phyloP scores from a whole-genome alignment of 2,329 filamentous ascomycete species.

The Fusarium sp. region DNA sequence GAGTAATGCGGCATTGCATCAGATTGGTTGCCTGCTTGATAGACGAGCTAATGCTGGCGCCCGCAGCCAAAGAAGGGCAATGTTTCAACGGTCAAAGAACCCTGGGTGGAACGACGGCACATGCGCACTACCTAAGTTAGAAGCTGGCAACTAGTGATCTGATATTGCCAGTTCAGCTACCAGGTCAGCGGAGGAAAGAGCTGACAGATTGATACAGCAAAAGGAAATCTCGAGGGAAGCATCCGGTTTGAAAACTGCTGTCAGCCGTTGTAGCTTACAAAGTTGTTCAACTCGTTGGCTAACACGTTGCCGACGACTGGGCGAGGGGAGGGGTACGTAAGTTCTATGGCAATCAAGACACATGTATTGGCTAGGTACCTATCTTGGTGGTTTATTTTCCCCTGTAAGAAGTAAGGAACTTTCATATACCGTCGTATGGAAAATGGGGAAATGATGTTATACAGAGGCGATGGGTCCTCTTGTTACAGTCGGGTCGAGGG shows the following conservation, averaged over 20 bases:
- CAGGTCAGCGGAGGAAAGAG: neutral
- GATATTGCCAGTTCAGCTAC: neutral
- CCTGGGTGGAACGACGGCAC: slow-evolving; percentile 4
- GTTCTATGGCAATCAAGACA: slow-evolving; percentile 7
- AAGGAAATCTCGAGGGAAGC: neutral
- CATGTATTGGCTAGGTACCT: neutral
- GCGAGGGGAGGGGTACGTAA: slow-evolving; percentile 18
- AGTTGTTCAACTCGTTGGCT: slow-evolving; percentile 18
- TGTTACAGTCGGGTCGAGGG: neutral
- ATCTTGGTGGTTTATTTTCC: neutral
- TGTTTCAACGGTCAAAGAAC: slow-evolving; percentile 15
- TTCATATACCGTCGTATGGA: neutral
- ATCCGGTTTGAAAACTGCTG: slow-evolving; percentile 28
- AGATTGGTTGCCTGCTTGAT: slow-evolving; percentile 24
- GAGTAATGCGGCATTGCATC: slow-evolving; percentile 15
- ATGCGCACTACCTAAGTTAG: neutral
- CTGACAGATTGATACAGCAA: neutral
- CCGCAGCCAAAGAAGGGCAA: slow-evolving; percentile 21
- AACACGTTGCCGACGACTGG: slow-evolving; percentile 32
- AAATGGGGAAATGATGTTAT: neutral
- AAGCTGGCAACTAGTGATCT: neutral
- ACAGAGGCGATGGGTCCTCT: neutral
- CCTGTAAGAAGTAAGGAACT: slow-evolving; percentile 1
- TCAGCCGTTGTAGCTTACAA: slow-evolving; percentile 34
- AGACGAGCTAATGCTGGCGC: slow-evolving; percentile 21